These are phyloP conservation scores for Botryosphaeria dothidea DNA, from an alignment of 2,329 filamentous ascomycete genomes.

Conservation along the genomic window DNA sequence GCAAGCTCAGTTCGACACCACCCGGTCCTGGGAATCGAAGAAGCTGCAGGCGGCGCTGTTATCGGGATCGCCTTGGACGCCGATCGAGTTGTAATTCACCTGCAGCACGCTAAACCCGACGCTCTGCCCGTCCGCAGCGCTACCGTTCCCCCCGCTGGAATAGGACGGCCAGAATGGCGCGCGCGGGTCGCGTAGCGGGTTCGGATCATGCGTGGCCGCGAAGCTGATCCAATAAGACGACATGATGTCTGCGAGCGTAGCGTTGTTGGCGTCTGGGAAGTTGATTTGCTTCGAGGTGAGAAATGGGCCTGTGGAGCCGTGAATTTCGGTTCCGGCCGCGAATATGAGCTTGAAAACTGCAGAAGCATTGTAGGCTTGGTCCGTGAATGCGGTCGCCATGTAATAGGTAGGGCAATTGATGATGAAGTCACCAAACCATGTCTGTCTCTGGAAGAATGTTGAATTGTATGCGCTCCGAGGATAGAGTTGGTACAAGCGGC, in stretches of 20 bases:
- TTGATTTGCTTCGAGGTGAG: not conserved
- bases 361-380: not conserved
- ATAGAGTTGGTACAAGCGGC: conserved; percentile 43
- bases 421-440: conserved; percentile 46
- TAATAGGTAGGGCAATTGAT: conserved; percentile 45
- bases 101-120: conserved; percentile 36
- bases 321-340: conserved; percentile 35
- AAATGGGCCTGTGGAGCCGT: conserved; percentile 29
- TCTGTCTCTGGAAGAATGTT: conserved; percentile 39
- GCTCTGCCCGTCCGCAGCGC: conserved; percentile 34
- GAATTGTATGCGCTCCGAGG: conserved; percentile 34
- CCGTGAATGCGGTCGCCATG: conserved; percentile 37
- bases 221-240: conserved; percentile 38
- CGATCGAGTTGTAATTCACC: conserved; percentile 1
- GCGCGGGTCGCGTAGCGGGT: conserved; percentile 27
- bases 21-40: not conserved
- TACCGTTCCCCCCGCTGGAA: conserved; percentile 9
- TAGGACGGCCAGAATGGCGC: conserved; percentile 33
- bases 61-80: not conserved
- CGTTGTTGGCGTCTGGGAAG: conserved; percentile 26
- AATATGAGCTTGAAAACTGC: conserved; percentile 38
- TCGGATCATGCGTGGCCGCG: conserved; percentile 35
- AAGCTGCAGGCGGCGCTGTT: not conserved
- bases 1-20: not conserved
- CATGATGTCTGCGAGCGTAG: conserved; percentile 35